A percentile compares a stretch with the other conserved stretches of the same genome.
phyloP scores from a whole-genome alignment of 441 rosid species.

The Gossypium davidsonii region DNA sequence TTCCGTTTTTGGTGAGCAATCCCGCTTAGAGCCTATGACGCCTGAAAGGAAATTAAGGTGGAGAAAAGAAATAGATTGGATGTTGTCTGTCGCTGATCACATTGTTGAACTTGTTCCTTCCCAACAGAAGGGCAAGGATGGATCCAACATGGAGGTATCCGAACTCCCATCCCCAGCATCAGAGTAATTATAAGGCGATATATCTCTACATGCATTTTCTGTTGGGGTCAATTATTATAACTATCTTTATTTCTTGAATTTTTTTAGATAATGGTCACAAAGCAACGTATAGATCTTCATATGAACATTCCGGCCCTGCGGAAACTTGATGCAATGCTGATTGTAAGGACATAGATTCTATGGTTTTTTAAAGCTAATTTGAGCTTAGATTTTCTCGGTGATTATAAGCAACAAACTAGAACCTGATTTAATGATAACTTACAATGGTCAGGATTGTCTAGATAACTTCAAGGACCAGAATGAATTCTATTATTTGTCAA shows the following conservation, averaged over 20 bases:
- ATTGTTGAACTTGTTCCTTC: constrained; percentile 82
- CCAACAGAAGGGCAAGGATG: constrained; percentile 70
- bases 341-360: constrained; percentile 39
- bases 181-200: background rate
- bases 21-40: constrained; percentile 76
- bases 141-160: constrained; percentile 75
- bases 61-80: constrained; percentile 81
- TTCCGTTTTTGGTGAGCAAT: constrained; percentile 83
- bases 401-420: background rate
- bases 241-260: background rate
- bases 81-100: constrained; percentile 77
- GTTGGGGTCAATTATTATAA: background rate
- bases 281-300: constrained; percentile 69
- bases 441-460: constrained; percentile 49
- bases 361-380: background rate
- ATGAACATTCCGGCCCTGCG: constrained; percentile 81
- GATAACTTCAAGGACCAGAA: constrained; percentile 65
- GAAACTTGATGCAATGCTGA: constrained; percentile 77
- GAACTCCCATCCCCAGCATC: background rate
- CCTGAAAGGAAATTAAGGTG: constrained; percentile 63
- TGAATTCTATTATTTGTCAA: constrained; percentile 58
- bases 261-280: constrained; percentile 56
- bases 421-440: background rate
- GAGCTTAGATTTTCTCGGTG: background rate
- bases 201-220: background rate